Conservation (phyloP, 371 early-diverging fungal species). For the Apophysomyces ossiformis region DNA sequence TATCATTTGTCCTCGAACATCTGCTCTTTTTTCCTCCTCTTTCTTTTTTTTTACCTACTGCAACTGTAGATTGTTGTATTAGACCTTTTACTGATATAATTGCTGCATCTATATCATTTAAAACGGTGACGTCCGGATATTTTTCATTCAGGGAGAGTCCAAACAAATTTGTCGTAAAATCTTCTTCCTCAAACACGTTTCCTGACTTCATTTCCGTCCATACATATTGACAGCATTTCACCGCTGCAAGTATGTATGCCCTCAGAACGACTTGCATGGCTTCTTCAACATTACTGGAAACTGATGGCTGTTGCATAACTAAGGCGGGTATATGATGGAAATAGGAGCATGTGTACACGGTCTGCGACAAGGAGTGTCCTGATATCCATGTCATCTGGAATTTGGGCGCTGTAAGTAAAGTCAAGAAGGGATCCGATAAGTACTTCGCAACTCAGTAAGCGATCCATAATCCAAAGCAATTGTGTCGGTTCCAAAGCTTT, state of each 20-base stretch:
- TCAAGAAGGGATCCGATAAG: background rate
- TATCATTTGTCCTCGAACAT: too few relatives aligned
- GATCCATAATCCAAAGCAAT: constrained; percentile 70
- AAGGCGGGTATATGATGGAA: constrained; percentile 58
- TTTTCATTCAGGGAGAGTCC: constrained; percentile 64
- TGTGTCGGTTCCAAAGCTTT: constrained; percentile 43
- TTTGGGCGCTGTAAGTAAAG: background rate
- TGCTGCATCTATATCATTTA: constrained; percentile 57
- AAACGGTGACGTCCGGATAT: constrained; percentile 43
- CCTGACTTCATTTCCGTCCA: constrained; percentile 68
- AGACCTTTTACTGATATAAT: background rate
- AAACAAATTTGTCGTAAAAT: constrained; percentile 70
- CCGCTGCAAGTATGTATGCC: constrained; percentile 56
- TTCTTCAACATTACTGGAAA: constrained; percentile 20
- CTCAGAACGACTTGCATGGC: constrained; percentile 51
- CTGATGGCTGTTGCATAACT: constrained; percentile 24
- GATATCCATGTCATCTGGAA: constrained; percentile 75
- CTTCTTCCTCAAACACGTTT: constrained; percentile 75
- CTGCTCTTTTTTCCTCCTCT: background rate
- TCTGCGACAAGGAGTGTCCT: constrained; percentile 75
- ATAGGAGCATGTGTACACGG: constrained; percentile 74
- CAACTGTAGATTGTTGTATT: background rate
- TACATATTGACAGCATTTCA: constrained; percentile 61
- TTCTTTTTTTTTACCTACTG: constrained; percentile 7
- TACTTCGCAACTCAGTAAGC: constrained; percentile 67